Conservation (phyloP, 176 grass and related monocot genomes). For the Calamus simplicifolius region DNA sequence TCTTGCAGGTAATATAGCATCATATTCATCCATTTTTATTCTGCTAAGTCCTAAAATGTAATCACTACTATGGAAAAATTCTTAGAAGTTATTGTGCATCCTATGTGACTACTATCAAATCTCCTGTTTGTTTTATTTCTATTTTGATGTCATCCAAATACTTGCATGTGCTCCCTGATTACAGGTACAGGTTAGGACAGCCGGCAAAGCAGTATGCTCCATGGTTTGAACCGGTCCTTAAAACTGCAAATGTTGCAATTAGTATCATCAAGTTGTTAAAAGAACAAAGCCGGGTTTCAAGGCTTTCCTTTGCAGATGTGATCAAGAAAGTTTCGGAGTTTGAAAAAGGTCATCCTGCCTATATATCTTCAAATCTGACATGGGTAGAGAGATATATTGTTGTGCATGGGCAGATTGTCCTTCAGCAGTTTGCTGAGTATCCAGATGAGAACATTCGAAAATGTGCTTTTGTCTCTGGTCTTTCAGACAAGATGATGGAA, state of each 20-base stretch:
- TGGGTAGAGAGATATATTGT: slow-evolving; percentile 53
- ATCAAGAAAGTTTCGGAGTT: slow-evolving; percentile 51
- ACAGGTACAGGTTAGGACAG: slow-evolving; percentile 64
- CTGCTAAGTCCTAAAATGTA: no score
- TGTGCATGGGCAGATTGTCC: slow-evolving; percentile 74
- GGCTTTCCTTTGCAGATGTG: slow-evolving; percentile 49
- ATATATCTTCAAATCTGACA: slow-evolving; percentile 52
- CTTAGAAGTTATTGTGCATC: no score
- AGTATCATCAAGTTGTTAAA: slow-evolving; percentile 72
- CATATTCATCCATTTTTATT: no score
- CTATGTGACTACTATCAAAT: no score
- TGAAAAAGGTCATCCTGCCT: slow-evolving; percentile 42
- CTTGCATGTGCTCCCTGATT: slow-evolving; percentile 30
- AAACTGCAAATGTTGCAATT: slow-evolving; percentile 89
- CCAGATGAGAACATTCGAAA: slow-evolving; percentile 37
- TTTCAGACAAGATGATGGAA: slow-evolving; percentile 46
- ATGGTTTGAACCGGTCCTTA: slow-evolving; percentile 59
- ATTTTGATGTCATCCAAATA: slow-evolving; percentile 7
- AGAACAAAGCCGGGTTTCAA: slow-evolving; percentile 59
- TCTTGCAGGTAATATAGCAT: no score
- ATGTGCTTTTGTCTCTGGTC: slow-evolving; percentile 46
- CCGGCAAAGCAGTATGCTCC: slow-evolving; percentile 69
- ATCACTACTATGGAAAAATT: no score
- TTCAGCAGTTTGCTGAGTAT: slow-evolving; percentile 62
- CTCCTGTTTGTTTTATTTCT: not conserved